Evolutionary conservation across 306 rosid genomes (phyloP).

Genomic region (Vachellia pachyceras): DNA sequence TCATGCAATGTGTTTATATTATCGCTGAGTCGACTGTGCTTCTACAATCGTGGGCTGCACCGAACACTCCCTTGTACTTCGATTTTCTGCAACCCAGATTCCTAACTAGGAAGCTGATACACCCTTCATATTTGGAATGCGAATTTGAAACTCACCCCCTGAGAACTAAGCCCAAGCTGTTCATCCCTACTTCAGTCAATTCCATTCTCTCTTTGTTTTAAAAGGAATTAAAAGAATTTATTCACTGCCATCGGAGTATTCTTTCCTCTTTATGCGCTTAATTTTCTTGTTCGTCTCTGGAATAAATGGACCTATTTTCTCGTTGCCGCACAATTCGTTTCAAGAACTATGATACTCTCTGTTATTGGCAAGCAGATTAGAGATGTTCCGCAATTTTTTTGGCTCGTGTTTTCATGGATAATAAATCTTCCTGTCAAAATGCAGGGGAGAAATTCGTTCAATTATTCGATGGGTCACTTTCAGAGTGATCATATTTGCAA

Average conservation of each 20-base stretch:
- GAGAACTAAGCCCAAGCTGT: slow-evolving; percentile 31
- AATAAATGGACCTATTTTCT: not conserved
- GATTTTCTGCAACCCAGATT: not conserved
- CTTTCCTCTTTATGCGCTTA: slow-evolving; percentile 10
- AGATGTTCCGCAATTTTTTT: slow-evolving; percentile 31
- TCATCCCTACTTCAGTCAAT: slow-evolving; percentile 34
- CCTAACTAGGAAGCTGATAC: not conserved
- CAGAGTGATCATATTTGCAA: slow-evolving; percentile 67
- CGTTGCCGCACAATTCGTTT: not conserved
- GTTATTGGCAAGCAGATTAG: slow-evolving; percentile 26
- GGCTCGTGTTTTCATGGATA: slow-evolving; percentile 15
- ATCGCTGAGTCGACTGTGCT: slow-evolving; percentile 24
- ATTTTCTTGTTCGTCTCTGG: slow-evolving; percentile 3
- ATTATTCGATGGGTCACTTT: slow-evolving; percentile 48
- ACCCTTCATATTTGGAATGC: not conserved
- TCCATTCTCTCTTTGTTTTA: slow-evolving; percentile 11
- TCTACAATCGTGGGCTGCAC: not conserved
- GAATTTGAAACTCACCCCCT: not conserved
- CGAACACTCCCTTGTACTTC: not conserved
- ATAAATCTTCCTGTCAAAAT: slow-evolving; percentile 38
- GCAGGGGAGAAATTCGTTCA: slow-evolving; percentile 54
- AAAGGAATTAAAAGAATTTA: slow-evolving; percentile 12
- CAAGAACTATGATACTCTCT: slow-evolving; percentile 3
- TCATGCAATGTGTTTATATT: slow-evolving; percentile 45
- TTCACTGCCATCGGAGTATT: slow-evolving; percentile 24